Evolutionary conservation across 495 filamentous ascomycete genomes (phyloP).

Genomic region (Penicillium samsonianum): DNA sequence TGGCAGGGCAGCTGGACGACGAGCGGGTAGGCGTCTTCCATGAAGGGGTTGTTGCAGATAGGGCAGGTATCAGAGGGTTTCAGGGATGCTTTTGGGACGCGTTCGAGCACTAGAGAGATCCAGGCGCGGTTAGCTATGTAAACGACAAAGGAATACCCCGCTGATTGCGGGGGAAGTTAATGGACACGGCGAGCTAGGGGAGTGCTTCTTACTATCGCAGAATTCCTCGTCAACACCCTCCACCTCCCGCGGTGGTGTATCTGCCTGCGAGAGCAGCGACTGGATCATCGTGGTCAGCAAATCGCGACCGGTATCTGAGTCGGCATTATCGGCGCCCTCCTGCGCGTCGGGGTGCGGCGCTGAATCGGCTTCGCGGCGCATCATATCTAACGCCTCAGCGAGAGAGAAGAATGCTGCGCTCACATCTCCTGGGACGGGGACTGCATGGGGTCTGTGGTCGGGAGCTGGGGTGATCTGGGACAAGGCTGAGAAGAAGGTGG

Average conservation of each 20-base stretch:
- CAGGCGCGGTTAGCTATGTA: background rate
- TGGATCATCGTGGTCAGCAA: constrained; percentile 63
- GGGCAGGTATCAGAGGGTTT: constrained; percentile 72
- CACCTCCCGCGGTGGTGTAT: constrained; percentile 65
- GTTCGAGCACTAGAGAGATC: constrained; percentile 60
- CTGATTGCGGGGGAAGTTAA: background rate
- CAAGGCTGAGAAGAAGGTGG: constrained; percentile 81
- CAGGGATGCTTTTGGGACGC: constrained; percentile 69
- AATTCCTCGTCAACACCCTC: constrained; percentile 78
- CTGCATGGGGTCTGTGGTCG: constrained; percentile 55
- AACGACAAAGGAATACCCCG: background rate
- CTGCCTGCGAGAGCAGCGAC: constrained; percentile 61
- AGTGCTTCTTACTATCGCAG: constrained; percentile 57
- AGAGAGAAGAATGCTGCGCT: constrained; percentile 61
- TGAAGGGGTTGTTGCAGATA: constrained; percentile 80
- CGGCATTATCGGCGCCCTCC: constrained; percentile 3
- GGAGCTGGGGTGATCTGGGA: constrained; percentile 58
- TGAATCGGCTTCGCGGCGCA: constrained; percentile 39
- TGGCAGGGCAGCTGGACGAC: constrained; percentile 89
- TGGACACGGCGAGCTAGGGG: background rate
- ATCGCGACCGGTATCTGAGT: constrained; percentile 34
- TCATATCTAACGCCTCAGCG: constrained; percentile 58
- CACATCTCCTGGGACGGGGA: constrained; percentile 72
- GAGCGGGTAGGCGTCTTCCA: constrained; percentile 76
- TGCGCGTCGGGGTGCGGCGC: constrained; percentile 19